Conservation (phyloP, 1,284 basidiomycete species). For the Apiotrichum sp. region DNA sequence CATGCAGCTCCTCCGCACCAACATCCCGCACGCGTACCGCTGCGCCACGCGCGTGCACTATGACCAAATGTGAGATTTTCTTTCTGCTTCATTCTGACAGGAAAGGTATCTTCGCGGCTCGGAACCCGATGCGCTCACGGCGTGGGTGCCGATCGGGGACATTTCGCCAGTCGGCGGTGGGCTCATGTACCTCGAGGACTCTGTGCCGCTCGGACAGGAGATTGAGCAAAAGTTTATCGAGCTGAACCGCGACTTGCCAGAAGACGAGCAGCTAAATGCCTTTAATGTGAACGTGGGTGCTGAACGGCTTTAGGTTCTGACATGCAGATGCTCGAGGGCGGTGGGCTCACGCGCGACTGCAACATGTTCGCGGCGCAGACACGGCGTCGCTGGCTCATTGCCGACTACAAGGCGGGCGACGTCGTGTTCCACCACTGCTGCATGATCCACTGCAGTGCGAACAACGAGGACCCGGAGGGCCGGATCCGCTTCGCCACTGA, state of each 20-base stretch:
- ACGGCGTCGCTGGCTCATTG: slow-evolving; percentile 13
- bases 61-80: slow-evolving; percentile 12
- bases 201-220: slow-evolving; percentile 16
- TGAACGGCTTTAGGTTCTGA: neutral
- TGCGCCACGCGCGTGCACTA: slow-evolving; percentile 15
- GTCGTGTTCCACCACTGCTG: slow-evolving; percentile 19
- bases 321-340: slow-evolving; percentile 9
- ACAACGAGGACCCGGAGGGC: slow-evolving; percentile 7
- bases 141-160: slow-evolving; percentile 32
- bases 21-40: slow-evolving; percentile 9
- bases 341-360: slow-evolving; percentile 10
- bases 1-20: slow-evolving; percentile 17
- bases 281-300: slow-evolving; percentile 26
- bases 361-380: neutral
- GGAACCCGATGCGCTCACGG: slow-evolving; percentile 17
- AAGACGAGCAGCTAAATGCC: slow-evolving; percentile 21
- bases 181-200: slow-evolving; percentile 29
- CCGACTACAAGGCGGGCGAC: slow-evolving; percentile 17
- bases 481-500: slow-evolving; percentile 10
- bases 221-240: slow-evolving; percentile 22
- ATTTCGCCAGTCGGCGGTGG: slow-evolving; percentile 22
- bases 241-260: slow-evolving; percentile 2
- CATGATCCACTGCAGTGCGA: slow-evolving; percentile 7
- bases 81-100: no score
- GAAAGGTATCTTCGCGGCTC: neutral